Evolutionary conservation across 2,329 filamentous ascomycete genomes (phyloP), one percentile per base, ranked within the genome.

Genomic region (Fusarium sp.): DNA sequence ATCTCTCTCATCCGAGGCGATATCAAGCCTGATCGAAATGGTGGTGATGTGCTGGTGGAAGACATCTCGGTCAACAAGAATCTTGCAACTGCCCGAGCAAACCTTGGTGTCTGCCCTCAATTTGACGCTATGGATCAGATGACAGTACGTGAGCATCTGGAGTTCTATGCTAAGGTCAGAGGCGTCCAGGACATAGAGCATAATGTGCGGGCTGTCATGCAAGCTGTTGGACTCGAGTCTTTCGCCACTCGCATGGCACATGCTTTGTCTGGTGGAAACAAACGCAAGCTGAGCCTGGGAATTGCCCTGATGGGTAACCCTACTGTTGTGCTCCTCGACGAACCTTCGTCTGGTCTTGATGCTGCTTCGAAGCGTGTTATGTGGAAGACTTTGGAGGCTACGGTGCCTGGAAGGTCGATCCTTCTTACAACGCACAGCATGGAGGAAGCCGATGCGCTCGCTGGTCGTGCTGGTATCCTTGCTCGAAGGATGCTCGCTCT

Each of bases 271-370:
- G 94, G 95, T 10, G 95, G 95, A 28, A 97, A 97, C 80, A 96
- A 96, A 81, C 86, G 94, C n/a, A 98, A 97, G 78, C 82, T 98
- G 2, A 93, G 89, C 19, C 85, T 97, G 0, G 94, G 91, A 4
- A 97, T 97, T 55, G 94, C 95, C 0, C 82, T 98, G 2, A 97
- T 97, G 86, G 95, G 94, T 6, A 97, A 97, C 71, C 94, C 94
- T 0, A 88, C 89, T 0, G 94, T 97, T 0, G 82, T 98, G 1
- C 83, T 97, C 0, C 89, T 97, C 3, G 95, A 98, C 73, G 95
- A 97, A 75, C 95, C 95, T 0, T 92, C 88, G 1, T 94, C 90
- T 0, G 94, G 94, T 1, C 91, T 97, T 81, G 95, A 98, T 72
- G 94, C 94, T 0, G 93, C 93, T 0, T 91, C 93, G 0, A 97